phyloP scores from a whole-genome alignment of 2,329 filamentous ascomycete species.

The Juglanconis sp. region DNA sequence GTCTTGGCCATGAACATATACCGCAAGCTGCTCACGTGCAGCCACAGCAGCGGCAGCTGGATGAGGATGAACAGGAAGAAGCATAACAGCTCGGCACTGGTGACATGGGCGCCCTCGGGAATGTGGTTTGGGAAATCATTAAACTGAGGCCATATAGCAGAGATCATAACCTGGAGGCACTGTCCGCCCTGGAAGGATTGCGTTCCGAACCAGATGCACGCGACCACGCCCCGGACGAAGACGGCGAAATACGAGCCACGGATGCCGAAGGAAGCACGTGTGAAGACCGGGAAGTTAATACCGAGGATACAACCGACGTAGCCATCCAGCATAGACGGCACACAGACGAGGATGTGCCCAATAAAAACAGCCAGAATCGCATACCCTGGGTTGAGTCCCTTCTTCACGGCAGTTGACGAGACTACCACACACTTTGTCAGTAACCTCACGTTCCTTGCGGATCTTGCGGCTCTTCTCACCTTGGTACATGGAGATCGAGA shows the following conservation, averaged over 20 bases:
- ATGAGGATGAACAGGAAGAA: slow-evolving; percentile 24
- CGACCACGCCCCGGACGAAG: slow-evolving; percentile 28
- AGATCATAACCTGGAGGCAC: slow-evolving; percentile 30
- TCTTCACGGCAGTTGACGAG: slow-evolving; percentile 4
- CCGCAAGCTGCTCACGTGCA: slow-evolving; percentile 22
- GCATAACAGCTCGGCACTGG: slow-evolving; percentile 28
- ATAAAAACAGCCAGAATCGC: slow-evolving; percentile 7
- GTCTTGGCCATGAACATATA: slow-evolving; percentile 23
- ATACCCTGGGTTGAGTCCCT: slow-evolving; percentile 6
- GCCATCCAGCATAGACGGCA: neutral
- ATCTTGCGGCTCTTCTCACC: neutral
- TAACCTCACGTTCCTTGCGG: neutral
- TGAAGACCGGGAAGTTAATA: slow-evolving; percentile 26
- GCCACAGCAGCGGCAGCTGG: slow-evolving; percentile 23
- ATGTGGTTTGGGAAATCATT: slow-evolving; percentile 38
- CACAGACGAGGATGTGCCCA: neutral
- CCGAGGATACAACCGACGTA: neutral
- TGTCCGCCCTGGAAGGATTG: slow-evolving; percentile 25
- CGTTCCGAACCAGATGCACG: slow-evolving; percentile 33
- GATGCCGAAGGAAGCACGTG: slow-evolving; percentile 32
- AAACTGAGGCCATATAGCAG: slow-evolving; percentile 39
- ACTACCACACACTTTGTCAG: neutral
- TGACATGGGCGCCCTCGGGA: slow-evolving; percentile 33
- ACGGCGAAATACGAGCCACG: slow-evolving; percentile 28
- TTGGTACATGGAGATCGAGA: slow-evolving; percentile 12